Evolutionary conservation across 148 eudicot genomes (phyloP), one percentile per base, ranked within the genome.

Genomic region (Camellia lanceoleosa): DNA sequence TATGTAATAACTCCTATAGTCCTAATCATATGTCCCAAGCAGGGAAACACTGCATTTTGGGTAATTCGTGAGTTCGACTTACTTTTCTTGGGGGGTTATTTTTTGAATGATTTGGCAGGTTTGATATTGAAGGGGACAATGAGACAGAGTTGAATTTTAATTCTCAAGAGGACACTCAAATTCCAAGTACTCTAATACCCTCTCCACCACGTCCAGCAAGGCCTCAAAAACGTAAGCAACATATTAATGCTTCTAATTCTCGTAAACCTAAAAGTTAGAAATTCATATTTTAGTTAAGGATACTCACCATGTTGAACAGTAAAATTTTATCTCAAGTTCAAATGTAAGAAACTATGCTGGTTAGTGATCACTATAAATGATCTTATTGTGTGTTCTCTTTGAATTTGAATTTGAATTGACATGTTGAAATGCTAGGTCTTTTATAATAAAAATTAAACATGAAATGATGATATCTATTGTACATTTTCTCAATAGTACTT

Each of bases 81-180:
- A 38, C 71, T 15, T 1, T 44, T 38, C 15, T 59, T n/a, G 38
- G 38, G 38, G 38, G 38, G 38, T 30, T 30, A 30, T 75, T 72
- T 14, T 42, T 68, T 80, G 51, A 23, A 51, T 73, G 78, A 18
- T 62, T 41, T 66, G 72, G 84, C 87, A 94, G 99, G 89, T 94
- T 94, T 88, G 99, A 94, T 80, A 85, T 89, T 74, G 95, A 89
- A 86, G 98, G 89, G 18, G 94, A 91, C 74, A 95, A 90, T 15
- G 97, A 89, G 70, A 86, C 91, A 73, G 89, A 84, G 59, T 52
- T 80, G 65, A 87, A 89, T 80, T 84, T 85, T 78, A 79, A 84
- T 78, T 82, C 85, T 73, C 87, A 86, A n/a, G 89, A 87, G 18
- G 87, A 79, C 67, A 78, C 86, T 70, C 76, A 87, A 68, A 85